Percentiles rank a stretch among this genome's conserved stretches.
Conservation (phyloP, 1,284 basidiomycete genomes). For the Gastroboletus turbinatus region DNA sequence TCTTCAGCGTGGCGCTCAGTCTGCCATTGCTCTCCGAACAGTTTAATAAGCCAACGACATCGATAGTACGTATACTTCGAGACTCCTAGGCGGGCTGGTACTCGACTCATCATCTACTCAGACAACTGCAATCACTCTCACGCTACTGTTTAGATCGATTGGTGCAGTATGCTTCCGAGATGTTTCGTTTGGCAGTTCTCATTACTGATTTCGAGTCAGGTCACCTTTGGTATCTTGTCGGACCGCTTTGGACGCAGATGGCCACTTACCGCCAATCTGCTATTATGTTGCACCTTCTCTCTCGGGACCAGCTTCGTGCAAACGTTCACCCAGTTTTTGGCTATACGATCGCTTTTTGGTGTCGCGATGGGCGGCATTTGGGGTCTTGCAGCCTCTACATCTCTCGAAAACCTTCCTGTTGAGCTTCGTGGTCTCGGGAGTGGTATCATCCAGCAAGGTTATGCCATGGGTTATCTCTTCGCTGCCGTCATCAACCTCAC, state of each 20-base stretch:
- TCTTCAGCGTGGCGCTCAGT: slow-evolving; percentile 81
- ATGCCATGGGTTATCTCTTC: slow-evolving; percentile 61
- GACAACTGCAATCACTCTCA: slow-evolving; percentile 89
- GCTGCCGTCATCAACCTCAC: slow-evolving; percentile 76
- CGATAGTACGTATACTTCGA: slow-evolving; percentile 50
- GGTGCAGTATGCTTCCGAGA: slow-evolving; percentile 63
- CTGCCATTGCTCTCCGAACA: slow-evolving; percentile 56
- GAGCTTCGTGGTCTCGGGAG: slow-evolving; percentile 86
- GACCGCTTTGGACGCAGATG: slow-evolving; percentile 92
- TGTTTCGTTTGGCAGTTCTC: neutral
- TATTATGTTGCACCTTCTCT: slow-evolving; percentile 72
- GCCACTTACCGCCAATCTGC: slow-evolving; percentile 80
- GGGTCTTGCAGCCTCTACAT: slow-evolving; percentile 74
- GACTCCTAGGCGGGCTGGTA: neutral
- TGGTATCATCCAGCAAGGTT: slow-evolving; percentile 85
- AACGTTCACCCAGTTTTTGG: slow-evolving; percentile 68
- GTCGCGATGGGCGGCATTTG: slow-evolving; percentile 88
- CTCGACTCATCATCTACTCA: slow-evolving; percentile 28
- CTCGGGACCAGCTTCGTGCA: slow-evolving; percentile 75
- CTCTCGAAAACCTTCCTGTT: slow-evolving; percentile 89
- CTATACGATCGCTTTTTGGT: slow-evolving; percentile 75
- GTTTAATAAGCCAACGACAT: slow-evolving; percentile 48
- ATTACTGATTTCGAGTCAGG: slow-evolving; percentile 25
- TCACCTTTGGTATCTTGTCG: slow-evolving; percentile 80
- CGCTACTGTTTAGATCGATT: slow-evolving; percentile 84